These are phyloP conservation scores for Torulaspora indica DNA, from an alignment of 805 yeast species.

Conservation along the genomic window DNA sequence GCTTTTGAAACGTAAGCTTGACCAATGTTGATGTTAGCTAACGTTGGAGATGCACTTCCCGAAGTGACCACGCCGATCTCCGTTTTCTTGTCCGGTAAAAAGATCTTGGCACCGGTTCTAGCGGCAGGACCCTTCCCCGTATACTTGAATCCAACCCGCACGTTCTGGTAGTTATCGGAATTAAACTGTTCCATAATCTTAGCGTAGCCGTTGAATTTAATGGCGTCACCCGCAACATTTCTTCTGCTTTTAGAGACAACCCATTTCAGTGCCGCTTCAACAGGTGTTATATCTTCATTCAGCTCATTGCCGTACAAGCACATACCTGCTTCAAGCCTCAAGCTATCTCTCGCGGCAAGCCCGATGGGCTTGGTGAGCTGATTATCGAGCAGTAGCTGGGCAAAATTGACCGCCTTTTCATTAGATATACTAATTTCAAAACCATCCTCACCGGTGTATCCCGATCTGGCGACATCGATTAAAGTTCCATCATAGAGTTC, in stretches of 20 bases:
- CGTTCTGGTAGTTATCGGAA: constrained; percentile 52
- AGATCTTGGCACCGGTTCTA: constrained; percentile 69
- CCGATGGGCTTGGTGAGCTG: constrained; percentile 79
- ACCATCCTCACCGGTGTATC: constrained; percentile 98
- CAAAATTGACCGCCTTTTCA: constrained; percentile 53
- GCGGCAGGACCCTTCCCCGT: constrained; percentile 86
- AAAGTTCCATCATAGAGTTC: constrained; percentile 37
- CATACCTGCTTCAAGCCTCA: constrained; percentile 97
- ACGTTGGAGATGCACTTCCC: constrained; percentile 64
- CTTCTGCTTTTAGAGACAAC: constrained; percentile 79
- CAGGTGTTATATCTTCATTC: constrained; percentile 72
- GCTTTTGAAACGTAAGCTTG: constrained; percentile 81
- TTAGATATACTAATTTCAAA: constrained; percentile 82
- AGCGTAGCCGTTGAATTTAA: constrained; percentile 69
- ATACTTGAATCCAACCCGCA: constrained; percentile 67
- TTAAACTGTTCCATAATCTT: constrained; percentile 65
- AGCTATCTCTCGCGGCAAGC: constrained; percentile 95
- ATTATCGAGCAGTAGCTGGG: constrained; percentile 51
- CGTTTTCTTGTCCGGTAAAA: constrained; percentile 49
- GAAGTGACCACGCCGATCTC: constrained; percentile 53
- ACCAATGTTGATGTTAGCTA: constrained; percentile 72
- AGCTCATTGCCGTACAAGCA: constrained; percentile 94
- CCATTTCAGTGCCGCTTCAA: constrained; percentile 89
- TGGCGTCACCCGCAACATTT: constrained; percentile 30
- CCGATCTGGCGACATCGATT: constrained; percentile 86